These are phyloP conservation scores for Theobroma grandiflorum DNA, from an alignment of 441 rosid species.

Conservation along the genomic window DNA sequence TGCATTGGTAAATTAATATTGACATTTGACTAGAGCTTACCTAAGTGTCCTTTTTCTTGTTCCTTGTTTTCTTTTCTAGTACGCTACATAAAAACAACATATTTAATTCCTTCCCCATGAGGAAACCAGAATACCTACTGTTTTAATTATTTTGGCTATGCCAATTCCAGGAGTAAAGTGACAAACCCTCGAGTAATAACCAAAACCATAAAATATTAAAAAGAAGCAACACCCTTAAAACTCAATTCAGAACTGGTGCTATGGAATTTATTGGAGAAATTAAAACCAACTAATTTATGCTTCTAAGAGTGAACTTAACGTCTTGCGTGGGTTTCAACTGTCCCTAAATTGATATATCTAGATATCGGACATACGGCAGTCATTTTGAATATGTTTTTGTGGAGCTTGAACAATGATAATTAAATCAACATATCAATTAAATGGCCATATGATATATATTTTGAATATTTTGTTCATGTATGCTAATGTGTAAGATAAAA, in stretches of 20 bases:
- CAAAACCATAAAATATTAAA: too few relatives aligned
- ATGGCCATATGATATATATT: too few relatives aligned
- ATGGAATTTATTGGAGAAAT: not conserved
- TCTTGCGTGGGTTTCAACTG: too few relatives aligned
- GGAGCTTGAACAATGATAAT: too few relatives aligned
- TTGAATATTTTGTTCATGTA: too few relatives aligned
- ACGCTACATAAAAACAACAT: not conserved
- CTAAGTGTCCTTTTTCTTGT: slow-evolving; percentile 12
- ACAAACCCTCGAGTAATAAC: not conserved
- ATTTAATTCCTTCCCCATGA: not conserved
- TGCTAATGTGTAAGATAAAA: too few relatives aligned
- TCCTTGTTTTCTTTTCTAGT: not conserved
- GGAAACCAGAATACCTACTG: not conserved
- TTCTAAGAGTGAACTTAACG: too few relatives aligned
- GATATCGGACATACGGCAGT: too few relatives aligned
- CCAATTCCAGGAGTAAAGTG: not conserved
- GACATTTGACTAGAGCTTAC: slow-evolving; percentile 3
- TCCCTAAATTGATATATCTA: too few relatives aligned
- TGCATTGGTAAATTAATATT: slow-evolving; percentile 14
- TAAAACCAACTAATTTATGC: not conserved
- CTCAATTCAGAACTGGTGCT: not conserved
- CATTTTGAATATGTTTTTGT: too few relatives aligned
- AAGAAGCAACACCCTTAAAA: too few relatives aligned
- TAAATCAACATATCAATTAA: too few relatives aligned
- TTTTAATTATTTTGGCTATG: not conserved